These are phyloP conservation scores for Plasmodium yoelii DNA, from an alignment of 169 alveolate genomes.

Conservation along the genomic window DNA sequence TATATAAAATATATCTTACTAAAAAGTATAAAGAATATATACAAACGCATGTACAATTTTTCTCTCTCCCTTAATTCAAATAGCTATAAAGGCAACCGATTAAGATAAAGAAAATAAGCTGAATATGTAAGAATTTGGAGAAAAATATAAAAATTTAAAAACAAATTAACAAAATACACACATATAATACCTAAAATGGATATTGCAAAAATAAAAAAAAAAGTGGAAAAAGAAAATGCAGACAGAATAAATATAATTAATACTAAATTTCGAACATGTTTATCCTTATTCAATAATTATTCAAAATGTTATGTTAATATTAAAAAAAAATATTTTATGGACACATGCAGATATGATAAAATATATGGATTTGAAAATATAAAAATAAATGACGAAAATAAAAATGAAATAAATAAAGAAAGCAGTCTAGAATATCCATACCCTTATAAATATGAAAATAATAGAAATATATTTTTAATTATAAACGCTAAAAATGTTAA, in stretches of 20 bases:
- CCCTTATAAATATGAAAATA: slow-evolving; percentile 64
- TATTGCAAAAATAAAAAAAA: slow-evolving; percentile 10
- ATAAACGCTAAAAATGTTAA: slow-evolving; percentile 60
- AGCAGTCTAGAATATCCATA: slow-evolving; percentile 54
- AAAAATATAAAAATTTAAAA: neutral
- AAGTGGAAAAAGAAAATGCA: slow-evolving; percentile 56
- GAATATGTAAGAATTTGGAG: neutral
- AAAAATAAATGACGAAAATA: slow-evolving; percentile 20
- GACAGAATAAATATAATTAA: slow-evolving; percentile 41
- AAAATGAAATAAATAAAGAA: slow-evolving; percentile 20
- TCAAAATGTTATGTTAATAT: slow-evolving; percentile 61
- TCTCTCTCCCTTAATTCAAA: neutral
- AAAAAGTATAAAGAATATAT: too few species aligned
- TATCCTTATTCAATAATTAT: slow-evolving; percentile 53
- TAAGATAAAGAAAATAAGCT: too few species aligned
- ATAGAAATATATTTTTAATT: slow-evolving; percentile 57
- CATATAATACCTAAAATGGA: slow-evolving; percentile 26
- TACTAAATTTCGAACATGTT: slow-evolving; percentile 52
- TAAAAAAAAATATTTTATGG: slow-evolving; percentile 29
- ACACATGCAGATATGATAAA: slow-evolving; percentile 51
- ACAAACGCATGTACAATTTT: neutral
- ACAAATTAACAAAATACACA: neutral
- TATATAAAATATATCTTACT: neutral
- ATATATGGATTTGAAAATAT: slow-evolving; percentile 72
- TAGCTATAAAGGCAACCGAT: neutral